phyloP scores from a whole-genome alignment of 176 grass and related monocot genomes.

The Areca catechu region DNA sequence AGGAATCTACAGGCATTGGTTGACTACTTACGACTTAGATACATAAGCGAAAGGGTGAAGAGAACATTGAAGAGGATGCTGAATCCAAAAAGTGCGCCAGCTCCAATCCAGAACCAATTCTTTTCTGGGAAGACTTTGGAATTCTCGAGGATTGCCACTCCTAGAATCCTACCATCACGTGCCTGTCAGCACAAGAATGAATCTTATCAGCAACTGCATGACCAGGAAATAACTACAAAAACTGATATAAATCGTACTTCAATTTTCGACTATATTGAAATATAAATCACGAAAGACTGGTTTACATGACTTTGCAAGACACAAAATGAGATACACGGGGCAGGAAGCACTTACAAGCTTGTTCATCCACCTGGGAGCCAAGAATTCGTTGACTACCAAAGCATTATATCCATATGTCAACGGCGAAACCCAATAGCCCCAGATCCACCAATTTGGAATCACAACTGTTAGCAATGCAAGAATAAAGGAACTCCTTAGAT shows the following conservation, averaged over 20 bases:
- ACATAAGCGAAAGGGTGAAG: slow-evolving; percentile 76
- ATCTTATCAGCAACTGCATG: no score
- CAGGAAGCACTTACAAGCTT: background rate
- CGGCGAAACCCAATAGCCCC: slow-evolving; percentile 96
- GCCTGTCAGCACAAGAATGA: background rate
- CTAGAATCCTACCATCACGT: slow-evolving; percentile 29
- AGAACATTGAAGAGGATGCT: slow-evolving; percentile 93
- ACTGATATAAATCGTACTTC: no score
- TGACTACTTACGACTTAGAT: slow-evolving; percentile 74
- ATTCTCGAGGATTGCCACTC: slow-evolving; percentile 48
- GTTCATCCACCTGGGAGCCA: slow-evolving; percentile 89
- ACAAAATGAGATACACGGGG: no score
- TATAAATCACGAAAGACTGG: no score
- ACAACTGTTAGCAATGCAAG: slow-evolving; percentile 32
- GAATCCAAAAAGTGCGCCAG: slow-evolving; percentile 69
- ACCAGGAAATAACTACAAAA: no score
- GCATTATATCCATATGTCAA: slow-evolving; percentile 84
- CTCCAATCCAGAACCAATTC: slow-evolving; percentile 98
- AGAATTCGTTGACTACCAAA: slow-evolving; percentile 88
- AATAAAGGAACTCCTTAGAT: no score
- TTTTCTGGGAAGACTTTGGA: slow-evolving; percentile 61
- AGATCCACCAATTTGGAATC: slow-evolving; percentile 97
- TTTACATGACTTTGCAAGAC: no score
- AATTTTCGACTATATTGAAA: no score
- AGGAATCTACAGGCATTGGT: background rate